These are phyloP conservation scores for Phytophthora fragariaefolia DNA, from an alignment of 352 stramenopile genomes.

Conservation along the genomic window DNA sequence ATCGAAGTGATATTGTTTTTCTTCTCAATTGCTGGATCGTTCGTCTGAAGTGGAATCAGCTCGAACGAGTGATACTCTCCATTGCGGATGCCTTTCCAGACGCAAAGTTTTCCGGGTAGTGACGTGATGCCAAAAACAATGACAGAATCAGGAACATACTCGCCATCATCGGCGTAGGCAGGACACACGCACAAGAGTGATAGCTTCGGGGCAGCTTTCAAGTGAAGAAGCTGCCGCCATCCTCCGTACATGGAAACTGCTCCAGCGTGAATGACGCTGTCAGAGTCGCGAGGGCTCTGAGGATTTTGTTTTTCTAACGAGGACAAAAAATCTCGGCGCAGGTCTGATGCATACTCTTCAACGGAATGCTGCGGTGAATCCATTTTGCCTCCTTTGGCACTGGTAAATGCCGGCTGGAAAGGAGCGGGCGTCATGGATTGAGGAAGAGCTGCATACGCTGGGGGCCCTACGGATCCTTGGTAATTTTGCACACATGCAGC, in stretches of 20 bases:
- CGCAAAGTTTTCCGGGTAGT: conserved; percentile 55
- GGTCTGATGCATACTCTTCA: conserved; percentile 41
- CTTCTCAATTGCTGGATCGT: conserved; percentile 49
- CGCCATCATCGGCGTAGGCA: conserved; percentile 78
- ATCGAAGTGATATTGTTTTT: conserved; percentile 79
- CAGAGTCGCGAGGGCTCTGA: conserved; percentile 25
- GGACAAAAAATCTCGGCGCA: conserved; percentile 44
- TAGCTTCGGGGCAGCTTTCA: conserved; percentile 39
- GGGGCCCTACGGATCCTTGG: conserved; percentile 9
- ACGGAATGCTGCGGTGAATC: conserved; percentile 24
- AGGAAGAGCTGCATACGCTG: conserved; percentile 18
- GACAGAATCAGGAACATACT: conserved; percentile 73
- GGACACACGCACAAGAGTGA: conserved; percentile 71
- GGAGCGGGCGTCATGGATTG: conserved; percentile 21
- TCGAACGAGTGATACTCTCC: conserved; percentile 49
- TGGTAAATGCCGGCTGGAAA: conserved; percentile 30
- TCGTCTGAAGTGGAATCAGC: conserved; percentile 55
- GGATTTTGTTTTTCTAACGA: conserved; percentile 42
- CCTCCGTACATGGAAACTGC: conserved; percentile 81
- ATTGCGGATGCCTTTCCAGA: conserved; percentile 69
- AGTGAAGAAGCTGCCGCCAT: conserved; percentile 58
- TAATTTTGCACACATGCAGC: conserved; percentile 33
- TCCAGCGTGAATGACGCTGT: conserved; percentile 62
- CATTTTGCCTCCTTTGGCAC: background rate
- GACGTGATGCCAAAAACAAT: conserved; percentile 70